Base-by-base conservation (phyloP, 352 stramenopile genomes). In the Phytopythium vexans region DNA sequence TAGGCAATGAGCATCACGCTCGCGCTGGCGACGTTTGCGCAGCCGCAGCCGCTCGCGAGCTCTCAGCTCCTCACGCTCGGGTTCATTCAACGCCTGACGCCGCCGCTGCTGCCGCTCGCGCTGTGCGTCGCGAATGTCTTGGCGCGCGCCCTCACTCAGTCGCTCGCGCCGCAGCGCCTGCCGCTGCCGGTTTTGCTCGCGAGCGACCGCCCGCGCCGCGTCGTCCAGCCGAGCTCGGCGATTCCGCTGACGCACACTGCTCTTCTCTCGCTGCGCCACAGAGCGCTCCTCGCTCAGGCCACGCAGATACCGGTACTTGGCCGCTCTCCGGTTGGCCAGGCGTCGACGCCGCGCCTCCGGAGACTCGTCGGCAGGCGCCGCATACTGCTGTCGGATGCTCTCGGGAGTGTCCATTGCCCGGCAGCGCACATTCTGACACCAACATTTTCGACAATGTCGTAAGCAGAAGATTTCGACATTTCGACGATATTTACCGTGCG, bases 261-360 rank as follows among this genome's bases (percentile, higher is more conserved):
- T 79, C 49, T 77, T 65, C 51, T 82, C 63, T 4, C 76, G 66
- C 49, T 79, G 78, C 31, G 59, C 60, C 9, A 60, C 64, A 14
- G 39, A 32, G 2, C 59, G 46, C 15, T 49, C 49, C 0, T 41
- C 49, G 12, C 31, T 41, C 7, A 69, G 37, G 0, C 58, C 64
- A 34, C 54, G 61, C 41, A 77, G 83, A 51, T 77, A 70, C 7
- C 81, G 74, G 44, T 89, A 88, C 66, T 92, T 92, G 44, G 81
- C 78, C 0, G 81, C 78, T 9, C 81, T 74, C 27, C 70, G 70
- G 66, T 76, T 92, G 10, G 70, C 59, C 15, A 89, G 65, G 0
- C 81, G 76, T 36, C 65, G 64, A 15, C 72, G 74, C 1, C 81
- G 78, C 60, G 76, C 48, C 16, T 79, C 67, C 12, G 74, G 41